Evolutionary conservation across 2,329 filamentous ascomycete genomes (phyloP), one percentile per base, ranked within the genome.

Genomic region (Pezicula carpinea): DNA sequence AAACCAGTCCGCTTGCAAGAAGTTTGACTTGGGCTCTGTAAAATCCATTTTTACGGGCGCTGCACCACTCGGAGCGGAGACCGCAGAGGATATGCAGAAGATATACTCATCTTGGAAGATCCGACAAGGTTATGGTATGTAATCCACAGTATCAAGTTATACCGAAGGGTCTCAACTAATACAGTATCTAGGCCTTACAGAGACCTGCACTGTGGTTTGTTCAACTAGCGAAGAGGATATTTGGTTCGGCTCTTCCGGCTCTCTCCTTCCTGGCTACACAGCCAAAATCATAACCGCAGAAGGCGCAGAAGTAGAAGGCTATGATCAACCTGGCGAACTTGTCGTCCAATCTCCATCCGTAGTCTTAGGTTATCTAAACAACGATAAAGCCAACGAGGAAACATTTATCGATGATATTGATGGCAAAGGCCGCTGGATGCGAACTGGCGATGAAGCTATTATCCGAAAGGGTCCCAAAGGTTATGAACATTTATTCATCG

Each of bases 321-420:
- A 87, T 55, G 80, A 92, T 51, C 79, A 82, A 39, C 87, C 85
- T 0, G 91, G 91, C 31, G 91, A 96, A 66, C 76, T 96, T 13
- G 74, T 88, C 15, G 78, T 95, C 18, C 87, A 89, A 62, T 81
- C 80, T 0, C 90, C 89, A 0, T 83, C 83, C 1, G 79, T 95
- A 1, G 82, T 87, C 0, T 67, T 96, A 0, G 91, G 91, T 1
- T 96, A 96, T 57, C 70, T 95, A 44, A 86, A 95, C 68, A 95
- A 96, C 60, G 82, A 87, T 38, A 84, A 87, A 59, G 89, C 91
- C 3, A 95, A 83, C 17, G 74, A 77, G 43, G 89, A 95, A 63
- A 93, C 90, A 0, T 96, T 89, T 59, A 61, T 83, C 0, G 70
- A 68, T 51, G 74, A 83, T 43, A 73, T 82, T 1, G 83, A 90